Evolutionary conservation across 2,329 filamentous ascomycete species (phyloP).

Genomic region (Aspergillus niger): DNA sequence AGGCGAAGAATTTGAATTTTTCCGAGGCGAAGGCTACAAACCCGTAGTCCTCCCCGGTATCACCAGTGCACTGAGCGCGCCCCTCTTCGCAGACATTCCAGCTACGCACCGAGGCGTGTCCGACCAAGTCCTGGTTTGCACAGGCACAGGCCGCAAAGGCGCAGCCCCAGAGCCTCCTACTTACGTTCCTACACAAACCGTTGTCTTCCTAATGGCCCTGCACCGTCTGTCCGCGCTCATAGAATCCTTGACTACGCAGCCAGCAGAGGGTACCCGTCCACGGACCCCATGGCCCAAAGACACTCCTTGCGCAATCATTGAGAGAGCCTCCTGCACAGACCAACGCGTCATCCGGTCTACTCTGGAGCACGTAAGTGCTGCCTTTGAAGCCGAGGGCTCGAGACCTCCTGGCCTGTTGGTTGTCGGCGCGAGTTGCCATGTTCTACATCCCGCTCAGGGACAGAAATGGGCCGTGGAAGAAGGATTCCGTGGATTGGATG

Average conservation of each 20-base stretch:
- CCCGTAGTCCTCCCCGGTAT: constrained; percentile 82
- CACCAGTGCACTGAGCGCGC: constrained; percentile 82
- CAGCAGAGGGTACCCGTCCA: constrained; percentile 24
- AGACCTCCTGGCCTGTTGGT: constrained; percentile 86
- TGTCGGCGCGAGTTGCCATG: constrained; percentile 80
- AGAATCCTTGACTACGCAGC: constrained; percentile 60
- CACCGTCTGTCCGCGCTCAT: constrained; percentile 79
- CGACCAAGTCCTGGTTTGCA: constrained; percentile 94
- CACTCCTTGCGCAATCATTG: constrained; percentile 91
- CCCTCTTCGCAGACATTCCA: constrained; percentile 85
- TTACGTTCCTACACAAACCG: constrained; percentile 74
- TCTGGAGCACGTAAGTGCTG: constrained; percentile 73
- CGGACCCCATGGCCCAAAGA: constrained; percentile 63
- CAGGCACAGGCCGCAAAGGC: constrained; percentile 90
- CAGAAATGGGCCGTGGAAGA: constrained; percentile 84
- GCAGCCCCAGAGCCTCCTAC: constrained; percentile 77
- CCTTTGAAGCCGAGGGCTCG: constrained; percentile 86
- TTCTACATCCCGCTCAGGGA: constrained; percentile 63
- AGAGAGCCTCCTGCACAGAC: constrained; percentile 90
- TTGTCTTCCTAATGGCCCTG: constrained; percentile 93
- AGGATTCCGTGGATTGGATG: constrained; percentile 74
- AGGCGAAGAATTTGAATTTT: constrained; percentile 87
- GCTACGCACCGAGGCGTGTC: constrained; percentile 85
- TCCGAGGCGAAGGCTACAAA: constrained; percentile 69
- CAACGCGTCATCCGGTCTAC: constrained; percentile 91